These are phyloP conservation scores for Fomitopsis palustris DNA, from an alignment of 1,284 basidiomycete genomes.

Conservation along the genomic window DNA sequence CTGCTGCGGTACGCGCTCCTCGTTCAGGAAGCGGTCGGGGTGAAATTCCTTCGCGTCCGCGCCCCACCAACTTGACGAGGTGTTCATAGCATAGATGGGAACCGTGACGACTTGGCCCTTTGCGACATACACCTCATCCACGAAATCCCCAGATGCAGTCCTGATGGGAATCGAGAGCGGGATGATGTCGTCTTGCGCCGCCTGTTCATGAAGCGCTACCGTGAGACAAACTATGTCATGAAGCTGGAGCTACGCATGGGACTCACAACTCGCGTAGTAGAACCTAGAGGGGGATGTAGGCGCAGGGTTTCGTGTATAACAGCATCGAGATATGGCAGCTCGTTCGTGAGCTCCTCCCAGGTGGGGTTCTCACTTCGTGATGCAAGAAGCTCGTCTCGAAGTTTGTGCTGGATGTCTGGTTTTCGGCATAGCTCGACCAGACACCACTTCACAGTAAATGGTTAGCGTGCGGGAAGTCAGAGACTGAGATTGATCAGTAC, in stretches of 20 bases:
- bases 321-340: slow-evolving; percentile 32
- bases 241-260: neutral
- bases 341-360: slow-evolving; percentile 27
- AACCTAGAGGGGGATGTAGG: slow-evolving; percentile 17
- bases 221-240: no score
- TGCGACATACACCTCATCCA: slow-evolving; percentile 37
- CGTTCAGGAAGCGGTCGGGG: slow-evolving; percentile 24
- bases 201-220: slow-evolving; percentile 4
- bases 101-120: slow-evolving; percentile 42
- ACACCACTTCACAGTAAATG: slow-evolving; percentile 18
- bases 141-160: slow-evolving; percentile 33
- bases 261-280: slow-evolving; percentile 17
- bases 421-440: slow-evolving; percentile 32
- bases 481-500: no score
- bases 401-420: slow-evolving; percentile 32
- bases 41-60: slow-evolving; percentile 24
- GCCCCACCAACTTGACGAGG: slow-evolving; percentile 46
- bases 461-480: no score
- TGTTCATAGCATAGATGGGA: slow-evolving; percentile 42
- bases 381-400: slow-evolving; percentile 37
- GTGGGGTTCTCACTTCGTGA: slow-evolving; percentile 25
- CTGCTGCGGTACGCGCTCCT: slow-evolving; percentile 23
- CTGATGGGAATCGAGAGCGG: slow-evolving; percentile 43
- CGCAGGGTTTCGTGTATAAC: slow-evolving; percentile 28
- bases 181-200: slow-evolving; percentile 47